Conservation (phyloP, 2,329 filamentous ascomycete species). For the Lasiodiplodia gonubiensis region DNA sequence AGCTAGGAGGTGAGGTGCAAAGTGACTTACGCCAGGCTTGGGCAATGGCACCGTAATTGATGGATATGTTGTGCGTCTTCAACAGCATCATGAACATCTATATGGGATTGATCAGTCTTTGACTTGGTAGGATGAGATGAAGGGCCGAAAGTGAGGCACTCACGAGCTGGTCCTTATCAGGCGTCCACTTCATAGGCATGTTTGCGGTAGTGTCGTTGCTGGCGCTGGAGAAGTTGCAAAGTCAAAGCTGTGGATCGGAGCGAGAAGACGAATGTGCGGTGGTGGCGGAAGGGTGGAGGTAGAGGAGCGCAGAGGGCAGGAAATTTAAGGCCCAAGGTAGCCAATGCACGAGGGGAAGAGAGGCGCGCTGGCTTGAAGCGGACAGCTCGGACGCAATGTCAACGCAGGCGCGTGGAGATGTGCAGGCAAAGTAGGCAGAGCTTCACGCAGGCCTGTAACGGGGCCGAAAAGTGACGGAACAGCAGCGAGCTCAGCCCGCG, state of each 20-base stretch:
- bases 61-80: neutral
- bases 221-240: too few species aligned
- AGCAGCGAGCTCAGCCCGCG: neutral
- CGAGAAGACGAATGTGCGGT: neutral
- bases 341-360: conserved; percentile 18
- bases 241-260: neutral
- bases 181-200: conserved; percentile 35
- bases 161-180: conserved; percentile 33
- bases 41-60: conserved; percentile 17
- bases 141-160: neutral
- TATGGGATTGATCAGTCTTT: neutral
- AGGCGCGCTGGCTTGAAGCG: neutral
- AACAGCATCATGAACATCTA: conserved; percentile 22
- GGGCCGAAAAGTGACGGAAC: neutral
- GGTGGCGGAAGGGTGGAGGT: neutral
- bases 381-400: conserved; percentile 7
- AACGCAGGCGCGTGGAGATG: neutral
- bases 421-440: neutral
- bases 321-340: neutral
- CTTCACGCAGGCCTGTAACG: neutral
- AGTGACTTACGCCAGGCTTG: conserved; percentile 20
- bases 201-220: neutral
- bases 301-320: neutral
- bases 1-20: neutral
- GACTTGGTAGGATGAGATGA: neutral